Conservation (phyloP, 192 early-diverging fungal genomes). For the Funneliformis mosseae region DNA sequence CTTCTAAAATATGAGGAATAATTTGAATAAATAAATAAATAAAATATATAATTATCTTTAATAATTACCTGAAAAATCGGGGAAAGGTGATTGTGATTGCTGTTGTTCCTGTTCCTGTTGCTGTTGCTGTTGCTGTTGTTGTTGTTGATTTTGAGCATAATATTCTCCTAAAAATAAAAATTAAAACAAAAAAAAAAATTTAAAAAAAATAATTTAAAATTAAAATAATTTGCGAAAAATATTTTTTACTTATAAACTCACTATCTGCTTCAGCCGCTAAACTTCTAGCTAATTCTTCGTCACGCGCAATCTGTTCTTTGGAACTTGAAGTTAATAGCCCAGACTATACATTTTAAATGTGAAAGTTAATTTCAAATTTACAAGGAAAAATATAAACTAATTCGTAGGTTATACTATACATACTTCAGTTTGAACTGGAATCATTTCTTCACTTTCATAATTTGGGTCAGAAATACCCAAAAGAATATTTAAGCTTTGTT, state of each 20-base stretch:
- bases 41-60: not conserved
- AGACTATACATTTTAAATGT: not conserved
- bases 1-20: conserved; percentile 40
- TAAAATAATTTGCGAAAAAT: not conserved
- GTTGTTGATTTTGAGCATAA: conserved; percentile 18
- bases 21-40: not conserved
- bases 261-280: conserved; percentile 53
- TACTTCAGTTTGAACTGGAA: conserved; percentile 27
- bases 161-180: conserved; percentile 14
- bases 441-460: conserved; percentile 44
- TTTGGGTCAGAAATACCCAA: conserved; percentile 58
- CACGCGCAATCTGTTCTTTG: conserved; percentile 55
- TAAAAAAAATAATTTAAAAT: not conserved
- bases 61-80: conserved; percentile 29
- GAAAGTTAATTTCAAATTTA: not conserved
- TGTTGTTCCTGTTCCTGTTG: conserved; percentile 47
- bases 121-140: conserved; percentile 34
- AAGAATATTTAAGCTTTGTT: conserved; percentile 53
- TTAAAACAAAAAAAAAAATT: not conserved
- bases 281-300: conserved; percentile 57
- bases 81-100: conserved; percentile 35
- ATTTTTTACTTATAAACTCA: conserved; percentile 35
- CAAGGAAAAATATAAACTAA: not conserved
- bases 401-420: not conserved
- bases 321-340: conserved; percentile 44